A percentile compares a stretch with the other conserved stretches of the same genome.
phyloP scores from a whole-genome alignment of 371 early-diverging fungal species.

The Phascolomyces articulosus region DNA sequence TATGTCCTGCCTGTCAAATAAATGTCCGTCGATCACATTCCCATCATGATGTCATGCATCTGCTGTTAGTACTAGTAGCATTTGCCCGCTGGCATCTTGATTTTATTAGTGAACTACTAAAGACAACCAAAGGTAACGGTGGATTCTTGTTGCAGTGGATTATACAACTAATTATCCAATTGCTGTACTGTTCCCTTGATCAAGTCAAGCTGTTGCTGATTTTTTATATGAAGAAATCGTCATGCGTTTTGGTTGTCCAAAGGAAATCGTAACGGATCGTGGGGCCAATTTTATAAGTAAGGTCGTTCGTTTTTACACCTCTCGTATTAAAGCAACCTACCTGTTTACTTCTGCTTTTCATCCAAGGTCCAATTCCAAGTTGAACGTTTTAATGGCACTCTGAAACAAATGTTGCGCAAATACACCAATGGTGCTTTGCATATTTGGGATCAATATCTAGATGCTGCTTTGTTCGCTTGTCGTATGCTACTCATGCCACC shows the following conservation, averaged over 20 bases:
- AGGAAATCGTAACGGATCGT: conserved; percentile 24
- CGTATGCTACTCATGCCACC: conserved; percentile 8
- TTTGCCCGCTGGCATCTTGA: conserved; percentile 30
- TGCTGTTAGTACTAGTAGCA: neutral
- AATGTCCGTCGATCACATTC: neutral
- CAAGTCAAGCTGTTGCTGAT: conserved; percentile 17
- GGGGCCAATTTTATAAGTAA: conserved; percentile 25
- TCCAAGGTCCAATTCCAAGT: conserved; percentile 26
- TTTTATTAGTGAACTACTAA: too few relatives aligned
- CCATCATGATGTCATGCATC: conserved; percentile 18
- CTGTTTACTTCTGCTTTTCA: conserved; percentile 27
- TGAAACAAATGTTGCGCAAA: conserved; percentile 19
- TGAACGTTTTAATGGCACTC: conserved; percentile 19
- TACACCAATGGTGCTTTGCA: conserved; percentile 8
- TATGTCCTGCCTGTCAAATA: conserved; percentile 28
- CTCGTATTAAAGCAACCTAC: conserved; percentile 10
- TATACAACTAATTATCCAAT: conserved; percentile 42
- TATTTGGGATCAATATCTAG: conserved; percentile 15
- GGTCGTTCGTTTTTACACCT: neutral
- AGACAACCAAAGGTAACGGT: conserved; percentile 18
- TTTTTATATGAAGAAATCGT: conserved; percentile 32
- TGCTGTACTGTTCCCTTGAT: conserved; percentile 32
- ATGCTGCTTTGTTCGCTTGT: conserved; percentile 16
- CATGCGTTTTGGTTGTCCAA: conserved; percentile 30
- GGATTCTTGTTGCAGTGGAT: conserved; percentile 40